Evolutionary conservation across 1,284 basidiomycete genomes (phyloP).

Genomic region (Schizopora paradoxa): DNA sequence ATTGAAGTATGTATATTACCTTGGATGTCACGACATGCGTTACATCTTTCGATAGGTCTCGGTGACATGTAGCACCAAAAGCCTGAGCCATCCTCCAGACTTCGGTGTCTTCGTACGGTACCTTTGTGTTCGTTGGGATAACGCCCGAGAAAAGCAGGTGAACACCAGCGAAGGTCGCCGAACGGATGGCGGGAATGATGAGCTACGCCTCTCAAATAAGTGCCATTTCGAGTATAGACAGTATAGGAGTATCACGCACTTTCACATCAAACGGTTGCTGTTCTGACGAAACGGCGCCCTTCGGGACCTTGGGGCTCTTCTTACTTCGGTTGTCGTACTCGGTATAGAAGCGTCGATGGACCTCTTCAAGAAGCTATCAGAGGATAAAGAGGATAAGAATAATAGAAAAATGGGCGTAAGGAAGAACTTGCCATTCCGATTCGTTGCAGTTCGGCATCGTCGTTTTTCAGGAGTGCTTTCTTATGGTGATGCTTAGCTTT

Average conservation of each 20-base stretch:
- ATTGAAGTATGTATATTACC: constrained; percentile 33
- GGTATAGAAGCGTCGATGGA: constrained; percentile 74
- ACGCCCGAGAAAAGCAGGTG: constrained; percentile 90
- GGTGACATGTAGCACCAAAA: constrained; percentile 83
- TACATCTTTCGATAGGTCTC: constrained; percentile 58
- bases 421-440: constrained; percentile 56
- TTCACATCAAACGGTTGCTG: constrained; percentile 49
- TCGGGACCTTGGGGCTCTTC: constrained; percentile 25
- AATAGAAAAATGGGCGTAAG: constrained; percentile 4
- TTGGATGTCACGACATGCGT: constrained; percentile 93
- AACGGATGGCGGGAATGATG: constrained; percentile 81
- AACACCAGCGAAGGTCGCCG: constrained; percentile 68
- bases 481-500: constrained; percentile 26
- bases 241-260: constrained; percentile 36
- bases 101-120: constrained; percentile 69
- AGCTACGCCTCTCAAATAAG: constrained; percentile 36
- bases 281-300: constrained; percentile 18
- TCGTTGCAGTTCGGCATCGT: constrained; percentile 82
- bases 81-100: constrained; percentile 84
- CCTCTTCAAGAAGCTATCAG: constrained; percentile 64
- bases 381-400: constrained; percentile 8
- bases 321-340: constrained; percentile 45
- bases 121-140: constrained; percentile 74
- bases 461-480: constrained; percentile 80
- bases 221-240: constrained; percentile 11